Percentiles rank a stretch among this genome's conserved stretches.
phyloP scores from a whole-genome alignment of 2,329 filamentous ascomycete species.

The Lachnum nothofagi region DNA sequence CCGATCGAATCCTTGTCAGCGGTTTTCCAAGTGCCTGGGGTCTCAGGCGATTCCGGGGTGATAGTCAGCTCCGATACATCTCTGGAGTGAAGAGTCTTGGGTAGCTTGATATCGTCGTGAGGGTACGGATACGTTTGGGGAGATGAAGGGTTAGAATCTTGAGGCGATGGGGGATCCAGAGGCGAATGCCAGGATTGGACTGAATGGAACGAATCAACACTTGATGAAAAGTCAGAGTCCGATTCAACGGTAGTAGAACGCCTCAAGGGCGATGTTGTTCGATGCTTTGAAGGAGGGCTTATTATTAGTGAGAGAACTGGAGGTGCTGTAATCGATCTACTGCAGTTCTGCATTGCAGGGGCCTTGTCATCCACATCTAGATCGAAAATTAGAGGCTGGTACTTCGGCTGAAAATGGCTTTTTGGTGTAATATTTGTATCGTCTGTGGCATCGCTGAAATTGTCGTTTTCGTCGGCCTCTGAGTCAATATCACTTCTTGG shows the following conservation, averaged over 20 bases:
- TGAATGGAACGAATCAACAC: conserved; percentile 52
- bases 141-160: conserved; percentile 39
- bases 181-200: conserved; percentile 49
- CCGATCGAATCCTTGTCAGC: conserved; percentile 13
- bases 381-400: conserved; percentile 28
- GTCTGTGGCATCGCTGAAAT: conserved; percentile 27
- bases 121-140: conserved; percentile 35
- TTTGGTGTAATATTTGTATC: conserved; percentile 25
- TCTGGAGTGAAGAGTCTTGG: conserved; percentile 31
- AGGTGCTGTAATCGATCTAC: conserved; percentile 36
- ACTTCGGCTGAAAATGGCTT: conserved; percentile 27
- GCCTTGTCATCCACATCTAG: conserved; percentile 29
- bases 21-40: conserved; percentile 23
- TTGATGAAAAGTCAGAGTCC: conserved; percentile 39
- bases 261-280: conserved; percentile 21
- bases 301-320: conserved; percentile 40
- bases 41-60: conserved; percentile 20
- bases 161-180: conserved; percentile 40
- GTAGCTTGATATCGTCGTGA: conserved; percentile 38
- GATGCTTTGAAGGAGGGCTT: conserved; percentile 38
- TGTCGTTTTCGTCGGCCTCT: conserved; percentile 20
- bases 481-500: background rate
- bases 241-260: conserved; percentile 24
- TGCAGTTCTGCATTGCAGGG: conserved; percentile 31
- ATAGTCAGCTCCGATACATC: conserved; percentile 34